Conservation (phyloP, 352 stramenopile species). For the Pelagophyceae sp. region DNA sequence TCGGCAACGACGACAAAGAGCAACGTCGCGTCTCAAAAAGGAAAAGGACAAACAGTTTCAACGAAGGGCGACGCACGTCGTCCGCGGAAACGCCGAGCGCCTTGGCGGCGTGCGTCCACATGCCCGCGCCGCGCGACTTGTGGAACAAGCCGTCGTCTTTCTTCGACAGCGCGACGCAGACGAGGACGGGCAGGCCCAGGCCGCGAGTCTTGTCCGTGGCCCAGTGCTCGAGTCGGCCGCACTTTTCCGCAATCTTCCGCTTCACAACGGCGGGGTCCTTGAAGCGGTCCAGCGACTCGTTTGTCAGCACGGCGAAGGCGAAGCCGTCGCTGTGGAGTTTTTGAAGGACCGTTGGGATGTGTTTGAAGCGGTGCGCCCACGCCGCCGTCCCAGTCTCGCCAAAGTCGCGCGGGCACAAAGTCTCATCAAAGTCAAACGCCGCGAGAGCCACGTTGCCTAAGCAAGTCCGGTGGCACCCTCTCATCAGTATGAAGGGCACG, state of each 20-base stretch:
- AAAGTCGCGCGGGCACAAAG: background rate
- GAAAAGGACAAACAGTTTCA: too few species aligned
- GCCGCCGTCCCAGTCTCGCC: background rate
- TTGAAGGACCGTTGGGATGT: background rate
- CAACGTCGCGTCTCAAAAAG: background rate
- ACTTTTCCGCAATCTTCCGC: background rate
- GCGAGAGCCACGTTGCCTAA: background rate
- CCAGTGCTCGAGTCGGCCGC: background rate
- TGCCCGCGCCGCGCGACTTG: background rate
- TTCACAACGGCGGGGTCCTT: background rate
- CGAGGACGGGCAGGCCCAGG: background rate
- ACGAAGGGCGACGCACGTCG: too few species aligned
- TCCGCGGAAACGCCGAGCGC: too few species aligned
- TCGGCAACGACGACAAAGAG: background rate
- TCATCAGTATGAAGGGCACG: background rate
- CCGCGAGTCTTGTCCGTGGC: background rate
- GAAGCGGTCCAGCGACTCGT: slow-evolving; percentile 12
- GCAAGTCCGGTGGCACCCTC: background rate
- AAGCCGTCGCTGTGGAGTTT: background rate
- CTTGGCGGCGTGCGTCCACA: background rate
- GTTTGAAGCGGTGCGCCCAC: background rate
- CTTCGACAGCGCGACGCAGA: background rate
- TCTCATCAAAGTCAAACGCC: slow-evolving; percentile 9
- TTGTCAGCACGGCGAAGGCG: background rate
- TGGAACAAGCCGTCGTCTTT: background rate